Evolutionary conservation across 768 basidiomycete species (phyloP).

Genomic region (Guyanaporus albipodus): DNA sequence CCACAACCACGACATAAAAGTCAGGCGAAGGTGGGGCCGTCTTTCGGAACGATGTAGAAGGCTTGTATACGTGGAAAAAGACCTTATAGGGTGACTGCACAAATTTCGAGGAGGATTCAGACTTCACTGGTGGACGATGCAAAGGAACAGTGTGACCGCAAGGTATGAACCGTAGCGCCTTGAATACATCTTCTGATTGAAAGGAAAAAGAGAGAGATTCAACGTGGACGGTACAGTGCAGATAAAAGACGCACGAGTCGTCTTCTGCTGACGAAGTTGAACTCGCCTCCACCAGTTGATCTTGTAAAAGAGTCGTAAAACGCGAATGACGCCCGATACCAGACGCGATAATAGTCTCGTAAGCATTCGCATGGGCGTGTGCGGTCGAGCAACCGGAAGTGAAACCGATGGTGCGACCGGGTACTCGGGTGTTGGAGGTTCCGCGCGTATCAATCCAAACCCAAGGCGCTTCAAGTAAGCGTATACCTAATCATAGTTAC

Average conservation of each 20-base stretch:
- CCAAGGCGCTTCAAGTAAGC: constrained; percentile 90
- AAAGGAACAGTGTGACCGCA: constrained; percentile 51
- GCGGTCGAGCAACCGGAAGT: constrained; percentile 6
- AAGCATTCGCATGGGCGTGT: neutral
- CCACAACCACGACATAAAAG: constrained; percentile 80
- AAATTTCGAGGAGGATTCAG: neutral
- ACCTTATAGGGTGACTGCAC: constrained; percentile 49
- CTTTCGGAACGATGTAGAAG: constrained; percentile 79
- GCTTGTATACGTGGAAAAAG: constrained; percentile 92
- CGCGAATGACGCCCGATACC: constrained; percentile 3
- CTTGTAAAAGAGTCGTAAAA: constrained; percentile 6
- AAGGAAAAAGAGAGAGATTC: neutral
- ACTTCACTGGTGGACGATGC: constrained; percentile 26
- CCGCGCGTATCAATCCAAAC: constrained; percentile 79
- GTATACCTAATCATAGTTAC: constrained; percentile 61
- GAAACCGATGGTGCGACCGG: constrained; percentile 40
- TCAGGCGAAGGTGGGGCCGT: constrained; percentile 75
- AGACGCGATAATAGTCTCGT: constrained; percentile 11
- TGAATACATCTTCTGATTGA: constrained; percentile 60
- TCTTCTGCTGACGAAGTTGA: constrained; percentile 47
- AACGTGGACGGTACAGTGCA: neutral
- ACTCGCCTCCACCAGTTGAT: constrained; percentile 68
- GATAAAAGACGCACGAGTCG: constrained; percentile 42
- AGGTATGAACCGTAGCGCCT: constrained; percentile 66
- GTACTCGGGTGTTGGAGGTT: constrained; percentile 53